A percentile compares a stretch with the other conserved stretches of the same genome.
Evolutionary conservation across 306 rosid genomes (phyloP).

Genomic region (Lathyrus oleraceus): DNA sequence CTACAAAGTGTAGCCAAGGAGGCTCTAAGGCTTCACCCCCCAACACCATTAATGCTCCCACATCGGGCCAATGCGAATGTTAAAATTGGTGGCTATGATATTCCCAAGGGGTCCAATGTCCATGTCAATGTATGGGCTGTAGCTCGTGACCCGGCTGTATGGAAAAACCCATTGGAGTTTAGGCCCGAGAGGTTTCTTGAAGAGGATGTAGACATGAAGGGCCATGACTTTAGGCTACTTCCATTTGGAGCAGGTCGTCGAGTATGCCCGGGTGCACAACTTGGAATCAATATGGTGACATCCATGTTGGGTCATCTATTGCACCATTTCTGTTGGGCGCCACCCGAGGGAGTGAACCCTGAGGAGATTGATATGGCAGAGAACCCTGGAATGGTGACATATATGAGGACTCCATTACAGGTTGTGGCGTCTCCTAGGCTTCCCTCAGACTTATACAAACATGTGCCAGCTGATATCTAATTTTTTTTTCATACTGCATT

Average conservation of each 20-base stretch:
- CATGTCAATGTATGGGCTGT: constrained; percentile 91
- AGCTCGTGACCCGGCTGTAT: constrained; percentile 67
- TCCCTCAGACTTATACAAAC: constrained; percentile 66
- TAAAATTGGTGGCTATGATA: constrained; percentile 80
- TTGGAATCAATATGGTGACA: constrained; percentile 72
- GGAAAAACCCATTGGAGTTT: constrained; percentile 69
- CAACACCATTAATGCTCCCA: constrained; percentile 93
- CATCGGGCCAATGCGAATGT: constrained; percentile 73
- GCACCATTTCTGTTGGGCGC: constrained; percentile 81
- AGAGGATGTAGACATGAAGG: constrained; percentile 96
- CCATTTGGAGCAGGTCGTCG: constrained; percentile 90
- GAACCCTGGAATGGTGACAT: constrained; percentile 80
- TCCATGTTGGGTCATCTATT: constrained; percentile 85
- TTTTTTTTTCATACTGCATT: neutral
- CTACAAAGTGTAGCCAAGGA: constrained; percentile 81
- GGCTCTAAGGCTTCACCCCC: constrained; percentile 80
- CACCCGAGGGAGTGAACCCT: constrained; percentile 46
- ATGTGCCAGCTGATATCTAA: constrained; percentile 55
- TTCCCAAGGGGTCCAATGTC: constrained; percentile 81
- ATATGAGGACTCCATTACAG: constrained; percentile 67
- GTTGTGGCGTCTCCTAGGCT: constrained; percentile 75
- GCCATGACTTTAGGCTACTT: constrained; percentile 70
- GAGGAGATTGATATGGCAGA: constrained; percentile 82
- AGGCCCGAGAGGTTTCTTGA: constrained; percentile 84
- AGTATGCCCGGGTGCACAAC: constrained; percentile 86